Base-by-base conservation (phyloP, 148 eudicot genomes). In the Rhododendron williamsianum region DNA sequence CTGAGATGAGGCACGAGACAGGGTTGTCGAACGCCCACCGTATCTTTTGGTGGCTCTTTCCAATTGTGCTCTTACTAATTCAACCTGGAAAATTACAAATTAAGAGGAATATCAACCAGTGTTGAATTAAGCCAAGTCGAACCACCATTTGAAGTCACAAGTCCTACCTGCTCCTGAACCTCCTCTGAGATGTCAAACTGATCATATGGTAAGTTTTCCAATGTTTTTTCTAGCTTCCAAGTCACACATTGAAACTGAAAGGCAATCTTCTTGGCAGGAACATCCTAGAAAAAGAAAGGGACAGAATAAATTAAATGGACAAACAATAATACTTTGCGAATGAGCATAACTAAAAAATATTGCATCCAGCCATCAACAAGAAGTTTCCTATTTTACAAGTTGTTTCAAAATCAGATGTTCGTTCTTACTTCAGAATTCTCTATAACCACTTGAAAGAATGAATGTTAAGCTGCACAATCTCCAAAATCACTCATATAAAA, bases 161-260 rank as follows among this genome's bases (percentile, higher is more conserved):
- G 23, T 58, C 38, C 19, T 89, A 96, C 99, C 98, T 96, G 99
- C 90, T 95, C 99, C 82, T 93, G 97, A 60, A 96, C 98, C 89
- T 96, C 99, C 88, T 95, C 98, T 27, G 99, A 94, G 81, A 96
- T 92, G 85, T 93, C 94, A 87, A 93, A 90, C 51, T 93, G 90
- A 76, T 91, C 92, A 73, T 92, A 91, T 3, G 98, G 94, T 71
- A 95, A 90, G 88, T 87, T 93, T 19, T 85, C 93, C 85, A 96
- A 84, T 11, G 97, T 92, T 86, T 92, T 94, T 91, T 95, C 99
- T 79, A 96, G 81, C 85, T 96, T 96, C 98, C 95, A 93, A 10
- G 96, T 96, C 49, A 96, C 95, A 60, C 98, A 94, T 84, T 96
- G 98, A 90, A 96, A 96, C 52, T 93, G 97, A 86, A 95, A 96